Conservation (phyloP, 2,329 filamentous ascomycete species). For the Daldinia eschscholtzii region DNA sequence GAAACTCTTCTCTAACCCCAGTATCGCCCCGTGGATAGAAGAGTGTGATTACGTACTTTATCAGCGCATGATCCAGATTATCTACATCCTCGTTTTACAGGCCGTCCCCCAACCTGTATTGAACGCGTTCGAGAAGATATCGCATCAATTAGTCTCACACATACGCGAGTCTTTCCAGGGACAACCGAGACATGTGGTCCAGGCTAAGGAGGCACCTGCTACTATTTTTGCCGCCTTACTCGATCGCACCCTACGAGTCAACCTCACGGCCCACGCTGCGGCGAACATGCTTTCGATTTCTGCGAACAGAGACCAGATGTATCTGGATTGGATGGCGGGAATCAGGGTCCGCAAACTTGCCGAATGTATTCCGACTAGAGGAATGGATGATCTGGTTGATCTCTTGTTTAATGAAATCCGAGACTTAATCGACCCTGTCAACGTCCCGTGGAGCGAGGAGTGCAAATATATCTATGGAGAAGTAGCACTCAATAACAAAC, state of each 20-base stretch:
- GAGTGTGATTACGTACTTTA: conserved; percentile 97
- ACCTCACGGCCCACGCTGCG: conserved; percentile 91
- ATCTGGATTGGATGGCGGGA: conserved; percentile 85
- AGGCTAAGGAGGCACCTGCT: conserved; percentile 89
- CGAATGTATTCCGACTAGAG: conserved; percentile 71
- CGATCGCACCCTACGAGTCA: conserved; percentile 89
- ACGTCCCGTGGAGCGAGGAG: conserved; percentile 74
- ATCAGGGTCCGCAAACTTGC: conserved; percentile 73
- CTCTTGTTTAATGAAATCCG: conserved; percentile 76
- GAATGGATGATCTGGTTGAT: conserved; percentile 75
- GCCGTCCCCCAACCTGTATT: conserved; percentile 90
- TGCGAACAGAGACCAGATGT: conserved; percentile 94
- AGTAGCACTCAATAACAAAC: conserved; percentile 62
- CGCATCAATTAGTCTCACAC: conserved; percentile 81
- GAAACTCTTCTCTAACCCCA: conserved; percentile 85
- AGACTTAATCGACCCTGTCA: conserved; percentile 75
- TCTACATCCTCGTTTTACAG: conserved; percentile 89
- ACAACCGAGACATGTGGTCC: conserved; percentile 85
- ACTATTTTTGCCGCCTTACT: conserved; percentile 89
- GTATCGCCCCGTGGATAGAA: conserved; percentile 91
- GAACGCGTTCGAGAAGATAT: conserved; percentile 88
- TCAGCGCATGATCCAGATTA: conserved; percentile 94
- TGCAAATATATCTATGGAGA: conserved; percentile 72
- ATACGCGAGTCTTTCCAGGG: conserved; percentile 87
- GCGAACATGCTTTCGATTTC: conserved; percentile 92